These are phyloP conservation scores for Boletus subparvulus DNA, from an alignment of 768 basidiomycete species.

Conservation along the genomic window DNA sequence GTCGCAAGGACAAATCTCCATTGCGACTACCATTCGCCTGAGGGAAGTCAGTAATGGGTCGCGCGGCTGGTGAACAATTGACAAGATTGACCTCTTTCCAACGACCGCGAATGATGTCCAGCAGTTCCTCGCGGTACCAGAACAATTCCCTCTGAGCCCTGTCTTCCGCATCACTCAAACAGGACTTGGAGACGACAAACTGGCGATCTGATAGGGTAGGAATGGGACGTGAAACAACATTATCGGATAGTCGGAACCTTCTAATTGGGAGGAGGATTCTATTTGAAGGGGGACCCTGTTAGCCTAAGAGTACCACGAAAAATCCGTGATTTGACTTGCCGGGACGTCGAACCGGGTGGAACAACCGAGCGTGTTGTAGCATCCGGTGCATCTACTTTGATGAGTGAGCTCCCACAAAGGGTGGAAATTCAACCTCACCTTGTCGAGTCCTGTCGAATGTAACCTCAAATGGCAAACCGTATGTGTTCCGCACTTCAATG, in stretches of 20 bases:
- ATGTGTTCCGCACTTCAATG: conserved; percentile 89
- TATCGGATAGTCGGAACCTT: conserved; percentile 62
- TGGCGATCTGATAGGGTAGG: conserved; percentile 87
- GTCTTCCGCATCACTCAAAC: conserved; percentile 57
- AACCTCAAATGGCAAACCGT: conserved; percentile 89
- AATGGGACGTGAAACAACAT: conserved; percentile 62
- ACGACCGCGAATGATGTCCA: conserved; percentile 61
- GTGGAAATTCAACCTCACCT: conserved; percentile 39
- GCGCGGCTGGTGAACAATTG: neutral
- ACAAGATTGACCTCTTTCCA: conserved; percentile 77
- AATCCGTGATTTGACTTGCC: conserved; percentile 45
- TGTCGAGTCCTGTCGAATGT: conserved; percentile 66
- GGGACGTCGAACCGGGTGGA: conserved; percentile 84
- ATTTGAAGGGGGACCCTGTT: neutral
- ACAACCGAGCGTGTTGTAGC: conserved; percentile 57
- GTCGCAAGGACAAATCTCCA: conserved; percentile 76
- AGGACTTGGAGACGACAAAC: conserved; percentile 81
- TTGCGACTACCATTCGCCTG: conserved; percentile 78
- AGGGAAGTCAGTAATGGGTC: conserved; percentile 1
- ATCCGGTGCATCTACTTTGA: conserved; percentile 38
- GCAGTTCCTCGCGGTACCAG: conserved; percentile 92
- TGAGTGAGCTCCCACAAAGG: conserved; percentile 1
- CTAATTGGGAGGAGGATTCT: conserved; percentile 72
- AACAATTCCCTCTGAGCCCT: conserved; percentile 76
- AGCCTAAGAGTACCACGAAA: conserved; percentile 1